Conservation (phyloP, 2,329 filamentous ascomycete genomes). For the Monosporascus sp. region DNA sequence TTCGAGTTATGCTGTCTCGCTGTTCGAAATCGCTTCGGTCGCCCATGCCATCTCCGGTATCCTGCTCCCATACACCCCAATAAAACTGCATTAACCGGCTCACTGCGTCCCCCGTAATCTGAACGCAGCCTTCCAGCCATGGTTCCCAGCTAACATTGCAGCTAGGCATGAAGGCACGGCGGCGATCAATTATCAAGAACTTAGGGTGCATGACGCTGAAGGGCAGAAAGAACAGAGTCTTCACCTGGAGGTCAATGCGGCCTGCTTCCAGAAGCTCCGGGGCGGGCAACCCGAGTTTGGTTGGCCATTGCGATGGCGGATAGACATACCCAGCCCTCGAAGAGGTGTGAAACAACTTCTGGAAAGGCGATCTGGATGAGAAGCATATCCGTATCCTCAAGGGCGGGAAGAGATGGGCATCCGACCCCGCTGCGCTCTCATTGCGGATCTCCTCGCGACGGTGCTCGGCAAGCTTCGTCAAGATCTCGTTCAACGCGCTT, state of each 20-base stretch:
- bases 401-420: slow-evolving; percentile 12
- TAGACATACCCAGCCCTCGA: slow-evolving; percentile 59
- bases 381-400: slow-evolving; percentile 69
- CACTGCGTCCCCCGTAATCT: slow-evolving; percentile 59
- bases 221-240: slow-evolving; percentile 73
- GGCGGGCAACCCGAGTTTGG: slow-evolving; percentile 58
- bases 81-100: slow-evolving; percentile 62
- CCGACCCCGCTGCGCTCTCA: slow-evolving; percentile 10
- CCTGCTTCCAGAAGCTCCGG: slow-evolving; percentile 44
- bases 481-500: slow-evolving; percentile 48
- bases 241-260: slow-evolving; percentile 64
- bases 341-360: slow-evolving; percentile 71
- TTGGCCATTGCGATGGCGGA: slow-evolving; percentile 51
- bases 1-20: background rate
- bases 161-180: slow-evolving; percentile 64
- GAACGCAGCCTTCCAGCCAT: slow-evolving; percentile 79
- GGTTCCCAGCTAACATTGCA: slow-evolving; percentile 83
- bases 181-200: slow-evolving; percentile 68
- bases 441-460: slow-evolving; percentile 33
- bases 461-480: slow-evolving; percentile 52
- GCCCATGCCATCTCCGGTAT: slow-evolving; percentile 12
- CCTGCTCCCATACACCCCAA: slow-evolving; percentile 58
- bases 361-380: slow-evolving; percentile 65
- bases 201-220: slow-evolving; percentile 89
- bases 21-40: background rate